Base-by-base conservation (phyloP, 257 asterid genomes). In the Solanum pimpinellifolium region DNA sequence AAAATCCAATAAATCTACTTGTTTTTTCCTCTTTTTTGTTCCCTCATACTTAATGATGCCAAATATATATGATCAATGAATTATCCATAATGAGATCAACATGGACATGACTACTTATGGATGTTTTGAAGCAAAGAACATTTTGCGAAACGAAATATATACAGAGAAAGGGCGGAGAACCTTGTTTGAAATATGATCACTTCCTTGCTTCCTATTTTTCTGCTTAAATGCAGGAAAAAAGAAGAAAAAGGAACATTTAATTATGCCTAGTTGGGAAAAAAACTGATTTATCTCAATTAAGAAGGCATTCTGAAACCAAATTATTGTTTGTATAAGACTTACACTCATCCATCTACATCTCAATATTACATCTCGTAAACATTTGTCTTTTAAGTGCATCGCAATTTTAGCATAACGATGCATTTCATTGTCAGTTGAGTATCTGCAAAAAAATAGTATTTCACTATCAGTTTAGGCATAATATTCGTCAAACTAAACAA, bases 311-410 rank as follows among this genome's bases (percentile, higher is more conserved):
- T 35, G 6, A 35, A 37, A 37, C 39, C 39, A 33, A 33, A 33
- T 33, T 5, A 37, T 37, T 37, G 39, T 37, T 6, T 37, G 39
- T 37, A 37, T 80, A 86, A 56, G 85, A 87, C 98, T 93, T 93
- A 96, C 99, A 56, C 74, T 95, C 98, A 96, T 95, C 98, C 98
- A 94, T 92, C 96, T 94, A 91, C 97, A 93, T 29, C 98, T 97
- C 42, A 96, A 90, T 74, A 98, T 98, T 87, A 96, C 93, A 88
- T 96, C 99, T 13, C 99, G 98, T 88, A 95, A 97, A 15, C 96
- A 93, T 92, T 96, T 96, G 83, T 91, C 96, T 66, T 92, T 91
- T 87, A 96, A 89, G n/a, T 95, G 93, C 91, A 87, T 92, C 16
- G 99, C 93, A 83, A 96, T 96, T 90, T 94, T 93, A 16, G 96